Evolutionary conservation across 1,284 basidiomycete species (phyloP).

Genomic region (Phenoliferia sp.): DNA sequence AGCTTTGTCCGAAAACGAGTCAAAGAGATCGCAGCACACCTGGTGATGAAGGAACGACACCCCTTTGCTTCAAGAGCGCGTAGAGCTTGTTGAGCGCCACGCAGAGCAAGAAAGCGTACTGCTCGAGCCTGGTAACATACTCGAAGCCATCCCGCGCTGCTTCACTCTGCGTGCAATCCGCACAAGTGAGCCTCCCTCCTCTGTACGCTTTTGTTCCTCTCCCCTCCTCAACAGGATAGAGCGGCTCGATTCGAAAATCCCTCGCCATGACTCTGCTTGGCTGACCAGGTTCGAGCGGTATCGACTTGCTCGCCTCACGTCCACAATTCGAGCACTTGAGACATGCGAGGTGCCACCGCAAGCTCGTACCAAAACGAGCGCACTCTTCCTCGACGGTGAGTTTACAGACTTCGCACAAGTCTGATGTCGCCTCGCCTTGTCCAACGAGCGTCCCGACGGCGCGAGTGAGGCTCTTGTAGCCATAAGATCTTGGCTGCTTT

Average conservation of each 20-base stretch:
- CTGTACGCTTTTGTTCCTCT: constrained; percentile 45
- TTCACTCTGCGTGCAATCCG: constrained; percentile 70
- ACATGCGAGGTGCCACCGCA: constrained; percentile 93
- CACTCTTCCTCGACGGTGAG: constrained; percentile 97
- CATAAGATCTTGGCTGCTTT: constrained; percentile 22
- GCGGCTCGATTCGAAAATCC: constrained; percentile 17
- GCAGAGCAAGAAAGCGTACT: constrained; percentile 94
- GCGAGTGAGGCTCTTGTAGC: constrained; percentile 36
- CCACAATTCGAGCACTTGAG: constrained; percentile 77
- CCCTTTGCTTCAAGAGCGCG: constrained; percentile 82
- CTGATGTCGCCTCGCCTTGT: constrained; percentile 47
- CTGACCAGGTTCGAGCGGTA: constrained; percentile 19
- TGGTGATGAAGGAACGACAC: constrained; percentile 74
- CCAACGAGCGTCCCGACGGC: constrained; percentile 40
- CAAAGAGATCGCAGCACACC: constrained; percentile 48
- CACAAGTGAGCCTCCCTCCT: constrained; percentile 36
- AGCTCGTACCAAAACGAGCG: constrained; percentile 83
- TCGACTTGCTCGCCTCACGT: constrained; percentile 57
- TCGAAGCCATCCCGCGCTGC: constrained; percentile 65
- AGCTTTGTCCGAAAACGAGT: not conserved
- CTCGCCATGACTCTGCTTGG: constrained; percentile 5
- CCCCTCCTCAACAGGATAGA: constrained; percentile 33
- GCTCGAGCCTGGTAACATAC: constrained; percentile 87
- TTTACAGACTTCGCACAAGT: constrained; percentile 84
- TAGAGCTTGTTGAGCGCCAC: constrained; percentile 91